Percentiles rank a stretch among this genome's conserved stretches.
These are phyloP conservation scores for Kalaharituber pfeilii DNA, from an alignment of 2,329 filamentous ascomycete species.

Conservation along the genomic window DNA sequence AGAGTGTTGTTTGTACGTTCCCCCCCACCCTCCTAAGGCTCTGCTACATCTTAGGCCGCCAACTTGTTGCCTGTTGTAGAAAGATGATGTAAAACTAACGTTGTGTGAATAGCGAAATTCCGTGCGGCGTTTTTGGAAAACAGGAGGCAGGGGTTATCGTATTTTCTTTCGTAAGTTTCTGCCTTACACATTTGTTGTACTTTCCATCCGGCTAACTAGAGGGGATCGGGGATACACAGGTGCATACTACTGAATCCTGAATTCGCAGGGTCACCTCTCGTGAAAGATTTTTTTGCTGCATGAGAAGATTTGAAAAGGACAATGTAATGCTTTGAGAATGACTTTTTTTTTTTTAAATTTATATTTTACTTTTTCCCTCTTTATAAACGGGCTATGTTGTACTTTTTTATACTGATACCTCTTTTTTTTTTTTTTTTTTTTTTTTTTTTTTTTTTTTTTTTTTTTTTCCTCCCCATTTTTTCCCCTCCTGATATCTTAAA, in stretches of 20 bases:
- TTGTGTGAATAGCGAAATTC: slow-evolving; percentile 18
- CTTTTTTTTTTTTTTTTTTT: neutral
- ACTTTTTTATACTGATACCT: slow-evolving; percentile 13
- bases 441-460: neutral
- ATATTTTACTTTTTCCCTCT: slow-evolving; percentile 5
- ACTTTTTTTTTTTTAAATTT: slow-evolving; percentile 6
- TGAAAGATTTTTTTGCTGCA: slow-evolving; percentile 76
- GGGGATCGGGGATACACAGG: slow-evolving; percentile 31
- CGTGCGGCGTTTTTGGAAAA: slow-evolving; percentile 56
- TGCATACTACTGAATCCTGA: slow-evolving; percentile 86
- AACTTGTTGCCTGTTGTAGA: too few species aligned
- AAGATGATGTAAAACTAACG: too few species aligned
- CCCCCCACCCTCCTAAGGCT: slow-evolving; percentile 43
- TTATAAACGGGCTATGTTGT: slow-evolving; percentile 6
- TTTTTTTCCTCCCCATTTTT: neutral
- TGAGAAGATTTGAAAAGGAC: neutral
- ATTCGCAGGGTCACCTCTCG: slow-evolving; percentile 74
- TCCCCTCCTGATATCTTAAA: neutral
- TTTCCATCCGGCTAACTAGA: slow-evolving; percentile 14
- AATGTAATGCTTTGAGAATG: neutral
- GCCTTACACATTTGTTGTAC: slow-evolving; percentile 1
- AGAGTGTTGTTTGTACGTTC: slow-evolving; percentile 63
- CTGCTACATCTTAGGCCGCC: neutral
- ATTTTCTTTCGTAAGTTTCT: slow-evolving; percentile 69
- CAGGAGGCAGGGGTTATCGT: slow-evolving; percentile 63